phyloP scores from a whole-genome alignment of 2,329 filamentous ascomycete genomes.

The Fusarium protoensiforme region DNA sequence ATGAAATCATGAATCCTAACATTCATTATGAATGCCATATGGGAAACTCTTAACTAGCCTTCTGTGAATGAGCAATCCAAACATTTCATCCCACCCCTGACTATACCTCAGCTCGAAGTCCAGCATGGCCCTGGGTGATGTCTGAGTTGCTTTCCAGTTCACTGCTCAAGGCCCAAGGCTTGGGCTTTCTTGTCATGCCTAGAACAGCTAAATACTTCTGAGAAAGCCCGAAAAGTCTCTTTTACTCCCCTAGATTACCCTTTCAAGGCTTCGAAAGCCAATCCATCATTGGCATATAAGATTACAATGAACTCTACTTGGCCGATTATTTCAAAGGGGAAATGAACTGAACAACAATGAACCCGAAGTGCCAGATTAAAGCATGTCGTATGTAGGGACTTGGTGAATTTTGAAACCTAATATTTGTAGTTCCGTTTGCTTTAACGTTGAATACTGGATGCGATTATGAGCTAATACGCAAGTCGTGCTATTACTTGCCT shows the following conservation, averaged over 20 bases:
- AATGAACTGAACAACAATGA: background rate
- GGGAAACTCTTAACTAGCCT: accelerated
- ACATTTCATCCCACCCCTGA: too few species aligned
- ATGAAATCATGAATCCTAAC: background rate
- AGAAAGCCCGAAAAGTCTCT: too few species aligned
- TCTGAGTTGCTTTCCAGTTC: background rate
- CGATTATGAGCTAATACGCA: background rate
- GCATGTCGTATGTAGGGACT: background rate
- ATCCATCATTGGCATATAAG: too few species aligned
- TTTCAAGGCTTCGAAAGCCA: too few species aligned
- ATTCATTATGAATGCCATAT: background rate
- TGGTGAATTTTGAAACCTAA: too few species aligned
- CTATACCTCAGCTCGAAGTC: accelerated
- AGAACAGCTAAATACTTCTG: background rate
- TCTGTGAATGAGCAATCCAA: background rate
- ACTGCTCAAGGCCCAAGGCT: background rate
- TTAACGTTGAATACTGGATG: background rate
- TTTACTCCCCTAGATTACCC: too few species aligned
- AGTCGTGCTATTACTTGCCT: background rate
- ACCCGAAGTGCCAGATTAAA: too few species aligned
- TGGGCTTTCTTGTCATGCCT: background rate
- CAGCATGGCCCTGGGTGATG: background rate
- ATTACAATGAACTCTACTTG: too few species aligned
- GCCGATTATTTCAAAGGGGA: background rate
- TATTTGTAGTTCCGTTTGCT: background rate